Evolutionary conservation across 2,329 filamentous ascomycete species (phyloP).

Genomic region (Nemania diffusa): DNA sequence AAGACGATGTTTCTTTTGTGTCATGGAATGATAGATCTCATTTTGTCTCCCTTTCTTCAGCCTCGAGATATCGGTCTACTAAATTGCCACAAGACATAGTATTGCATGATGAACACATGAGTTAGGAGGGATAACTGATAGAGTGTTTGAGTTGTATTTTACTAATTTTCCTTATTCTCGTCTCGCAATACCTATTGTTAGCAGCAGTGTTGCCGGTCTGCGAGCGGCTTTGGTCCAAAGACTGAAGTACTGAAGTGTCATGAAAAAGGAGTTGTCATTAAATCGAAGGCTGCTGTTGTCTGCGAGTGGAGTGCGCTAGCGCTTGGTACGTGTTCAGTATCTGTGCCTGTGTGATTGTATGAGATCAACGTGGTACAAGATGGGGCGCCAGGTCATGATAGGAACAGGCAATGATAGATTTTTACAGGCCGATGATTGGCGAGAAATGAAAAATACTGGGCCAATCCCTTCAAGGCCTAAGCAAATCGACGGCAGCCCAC

Average conservation of each 20-base stretch:
- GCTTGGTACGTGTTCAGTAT: neutral
- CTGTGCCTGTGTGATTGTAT: constrained; percentile 5
- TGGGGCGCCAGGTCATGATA: constrained; percentile 14
- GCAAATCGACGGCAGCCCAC: neutral
- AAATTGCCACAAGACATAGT: constrained; percentile 1
- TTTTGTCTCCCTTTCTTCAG: constrained; percentile 7
- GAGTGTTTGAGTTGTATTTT: no score
- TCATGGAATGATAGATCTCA: constrained; percentile 1
- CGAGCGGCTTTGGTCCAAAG: no score
- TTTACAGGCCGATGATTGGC: constrained; percentile 18
- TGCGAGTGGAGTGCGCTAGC: neutral
- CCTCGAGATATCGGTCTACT: neutral
- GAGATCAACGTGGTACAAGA: constrained; percentile 29
- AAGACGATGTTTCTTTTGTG: neutral
- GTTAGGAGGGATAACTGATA: neutral
- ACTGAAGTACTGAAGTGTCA: no score
- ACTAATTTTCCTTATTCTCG: no score
- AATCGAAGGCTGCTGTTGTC: no score
- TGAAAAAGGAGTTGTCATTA: no score
- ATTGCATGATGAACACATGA: neutral
- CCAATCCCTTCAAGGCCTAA: neutral
- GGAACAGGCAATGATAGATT: constrained; percentile 28
- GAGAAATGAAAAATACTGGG: neutral
- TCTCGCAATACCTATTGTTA: no score
- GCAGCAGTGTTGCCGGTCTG: no score